Evolutionary conservation across 495 filamentous ascomycete genomes (phyloP).

Genomic region (Halenospora varia): DNA sequence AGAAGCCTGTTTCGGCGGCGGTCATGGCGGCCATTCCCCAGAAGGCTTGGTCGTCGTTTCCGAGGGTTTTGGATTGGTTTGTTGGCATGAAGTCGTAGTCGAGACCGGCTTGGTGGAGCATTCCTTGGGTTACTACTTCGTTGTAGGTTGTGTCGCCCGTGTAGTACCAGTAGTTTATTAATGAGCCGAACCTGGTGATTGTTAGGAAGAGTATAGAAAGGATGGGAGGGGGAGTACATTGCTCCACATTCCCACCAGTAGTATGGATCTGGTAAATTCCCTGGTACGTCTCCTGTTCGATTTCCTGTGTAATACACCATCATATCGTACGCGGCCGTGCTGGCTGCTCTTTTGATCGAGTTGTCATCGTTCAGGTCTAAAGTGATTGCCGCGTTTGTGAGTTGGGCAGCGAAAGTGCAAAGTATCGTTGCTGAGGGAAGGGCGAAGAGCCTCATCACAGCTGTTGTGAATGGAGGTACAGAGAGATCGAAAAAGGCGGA

Average conservation of each 20-base stretch:
- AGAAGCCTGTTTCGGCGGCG: conserved; percentile 73
- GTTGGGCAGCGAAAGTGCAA: not conserved
- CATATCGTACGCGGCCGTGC: conserved; percentile 57
- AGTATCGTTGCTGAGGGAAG: not conserved
- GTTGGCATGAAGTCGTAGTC: conserved; percentile 70
- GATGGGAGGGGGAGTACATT: not conserved
- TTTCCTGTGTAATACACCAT: conserved; percentile 69
- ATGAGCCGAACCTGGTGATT: conserved; percentile 43
- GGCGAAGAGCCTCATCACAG: not conserved
- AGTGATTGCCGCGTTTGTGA: conserved; percentile 37
- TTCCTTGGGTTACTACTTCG: conserved; percentile 58
- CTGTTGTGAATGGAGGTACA: not conserved
- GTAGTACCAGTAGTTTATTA: conserved; percentile 80
- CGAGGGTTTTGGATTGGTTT: conserved; percentile 72
- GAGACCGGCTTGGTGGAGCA: conserved; percentile 69
- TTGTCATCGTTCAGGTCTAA: conserved; percentile 26
- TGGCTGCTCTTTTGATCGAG: conserved; percentile 59
- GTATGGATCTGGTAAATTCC: conserved; percentile 71
- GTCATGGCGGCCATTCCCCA: conserved; percentile 79
- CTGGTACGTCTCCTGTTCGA: conserved; percentile 63
- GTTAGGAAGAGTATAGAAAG: not conserved
- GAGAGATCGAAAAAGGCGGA: not conserved
- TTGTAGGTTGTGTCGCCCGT: conserved; percentile 76
- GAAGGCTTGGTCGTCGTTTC: conserved; percentile 76
- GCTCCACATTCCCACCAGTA: conserved; percentile 61